Base-by-base conservation (phyloP, 805 yeast genomes). In the Candida hungchunana region DNA sequence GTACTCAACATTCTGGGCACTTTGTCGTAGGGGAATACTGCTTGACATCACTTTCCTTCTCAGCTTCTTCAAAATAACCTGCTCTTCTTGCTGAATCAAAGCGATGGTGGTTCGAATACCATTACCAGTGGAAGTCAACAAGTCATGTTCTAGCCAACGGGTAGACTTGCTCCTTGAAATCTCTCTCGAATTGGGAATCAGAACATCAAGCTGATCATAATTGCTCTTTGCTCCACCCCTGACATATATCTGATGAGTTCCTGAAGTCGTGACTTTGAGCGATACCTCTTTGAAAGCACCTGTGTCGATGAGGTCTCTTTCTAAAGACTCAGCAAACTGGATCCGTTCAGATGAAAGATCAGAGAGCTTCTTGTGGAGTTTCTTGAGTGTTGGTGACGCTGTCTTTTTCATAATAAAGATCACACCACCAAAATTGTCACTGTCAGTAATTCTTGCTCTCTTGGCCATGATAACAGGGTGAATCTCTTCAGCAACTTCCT, bases 61-160 rank as follows among this genome's bases (percentile, higher is more conserved):
- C 24, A 88, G 62, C 1, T 58, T 54, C 4, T 66, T 64, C 6
- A 87, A 58, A 6, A 86, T 66, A 1, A 40, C 46, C 2, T 60
- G 60, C 53, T 89, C 96, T 37, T 75, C 78, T 2, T 48, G 48
- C 11, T 64, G 62, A 4, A 87, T 82, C 17, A 61, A 58, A 4
- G 64, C 60, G n/a, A 64, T 63, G 4, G 70, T 53, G 2, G 60
- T 51, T 16, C 74, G 73, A 12, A 81, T 58, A 5, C 56, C 51
- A 6, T 60, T 51, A 0, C 83, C 83, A 18, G 85, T 63, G 1
- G 62, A 47, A 1, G 67, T 56, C 77, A 88, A 79, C 53, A 73
- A 67, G 1, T 63, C 57, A 20, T 63, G 58, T 0, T 68, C 59
- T 15, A 79, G 53, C 60, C 72, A 66, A 4, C 73, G 51, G 0